phyloP scores from a whole-genome alignment of 768 basidiomycete species.

The Tylopilus vinaceipallidus region DNA sequence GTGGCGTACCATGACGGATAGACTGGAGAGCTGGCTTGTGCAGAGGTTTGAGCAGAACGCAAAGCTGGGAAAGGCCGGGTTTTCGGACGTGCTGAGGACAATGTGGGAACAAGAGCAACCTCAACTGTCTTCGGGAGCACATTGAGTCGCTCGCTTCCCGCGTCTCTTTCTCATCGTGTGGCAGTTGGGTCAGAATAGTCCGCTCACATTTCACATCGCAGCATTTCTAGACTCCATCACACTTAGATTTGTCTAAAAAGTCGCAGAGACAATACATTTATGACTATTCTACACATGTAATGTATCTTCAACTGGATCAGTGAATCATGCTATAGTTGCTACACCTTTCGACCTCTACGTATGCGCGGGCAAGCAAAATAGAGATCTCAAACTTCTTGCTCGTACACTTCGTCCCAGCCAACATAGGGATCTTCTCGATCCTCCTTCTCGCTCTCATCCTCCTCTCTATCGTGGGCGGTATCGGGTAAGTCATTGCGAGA shows the following conservation, averaged over 20 bases:
- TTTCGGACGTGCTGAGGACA: slow-evolving; percentile 82
- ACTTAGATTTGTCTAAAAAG: slow-evolving; percentile 27
- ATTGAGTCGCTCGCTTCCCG: slow-evolving; percentile 22
- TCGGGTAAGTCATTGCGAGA: slow-evolving; percentile 4
- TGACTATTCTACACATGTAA: slow-evolving; percentile 28
- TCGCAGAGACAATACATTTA: slow-evolving; percentile 25
- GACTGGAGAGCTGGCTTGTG: slow-evolving; percentile 81
- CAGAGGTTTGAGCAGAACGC: slow-evolving; percentile 94
- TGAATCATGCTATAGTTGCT: background rate
- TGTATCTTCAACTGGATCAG: slow-evolving; percentile 14
- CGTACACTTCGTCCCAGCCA: slow-evolving; percentile 56
- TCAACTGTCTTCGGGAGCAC: slow-evolving; percentile 32
- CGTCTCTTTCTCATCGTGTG: slow-evolving; percentile 6
- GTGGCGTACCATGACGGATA: slow-evolving; percentile 80
- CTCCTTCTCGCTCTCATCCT: slow-evolving; percentile 40
- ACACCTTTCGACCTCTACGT: background rate
- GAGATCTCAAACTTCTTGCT: slow-evolving; percentile 59
- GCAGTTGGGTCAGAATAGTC: slow-evolving; percentile 6
- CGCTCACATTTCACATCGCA: slow-evolving; percentile 4
- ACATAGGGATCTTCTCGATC: slow-evolving; percentile 31
- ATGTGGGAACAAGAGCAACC: slow-evolving; percentile 73
- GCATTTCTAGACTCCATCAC: slow-evolving; percentile 23
- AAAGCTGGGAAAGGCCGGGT: slow-evolving; percentile 81
- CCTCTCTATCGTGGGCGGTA: slow-evolving; percentile 17
- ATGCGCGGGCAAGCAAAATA: background rate